Base-by-base conservation (phyloP, 257 asterid genomes). In the Plectranthus barbatus region DNA sequence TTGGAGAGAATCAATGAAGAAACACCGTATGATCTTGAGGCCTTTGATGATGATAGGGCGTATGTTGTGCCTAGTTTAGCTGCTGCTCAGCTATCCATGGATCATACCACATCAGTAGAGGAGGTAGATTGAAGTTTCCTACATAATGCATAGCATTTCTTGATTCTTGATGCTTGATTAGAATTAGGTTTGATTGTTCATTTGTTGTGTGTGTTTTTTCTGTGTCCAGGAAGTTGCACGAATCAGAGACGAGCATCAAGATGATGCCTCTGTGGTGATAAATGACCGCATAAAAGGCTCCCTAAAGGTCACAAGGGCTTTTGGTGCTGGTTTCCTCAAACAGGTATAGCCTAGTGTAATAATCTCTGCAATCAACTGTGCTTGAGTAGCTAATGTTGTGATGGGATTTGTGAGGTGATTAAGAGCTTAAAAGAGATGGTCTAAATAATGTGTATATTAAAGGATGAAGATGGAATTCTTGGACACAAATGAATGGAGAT, bases 291-390 rank as follows among this genome's bases (percentile, higher is more conserved):
- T 90, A 3, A 90, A 90, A 79, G 97, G 97, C 66, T 86, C 94
- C 1, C 58, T 90, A 66, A 90, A 84, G 76, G 95, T 90, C 29
- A 90, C 97, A 40, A 78, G 97, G 12, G 97, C 97, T 63, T 87
- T 90, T 77, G 97, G 97, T 68, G 95, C 97, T 34, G 97, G 97
- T 67, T 90, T 86, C 72, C 94, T 90, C 56, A 90, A 90, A 63
- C 97, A 83, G 97, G 97, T 86, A 68, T 62, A 67, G 17, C 56
- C 23, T 69, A 34, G 10, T 34, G 9, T 7, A 11, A 39, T 9
- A 9, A 39, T 26, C 31, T 26, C 31, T 26, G 5, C 31, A 1
- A 26, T 10, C 44, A 39, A 39, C 44, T 9, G 9, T 39, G 9
- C 10, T 39, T 39, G 14, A 39, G 44, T 39, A 39, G 44, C 3